These are phyloP conservation scores for Trametes gibbosa DNA, from an alignment of 768 basidiomycete species.

Conservation along the genomic window DNA sequence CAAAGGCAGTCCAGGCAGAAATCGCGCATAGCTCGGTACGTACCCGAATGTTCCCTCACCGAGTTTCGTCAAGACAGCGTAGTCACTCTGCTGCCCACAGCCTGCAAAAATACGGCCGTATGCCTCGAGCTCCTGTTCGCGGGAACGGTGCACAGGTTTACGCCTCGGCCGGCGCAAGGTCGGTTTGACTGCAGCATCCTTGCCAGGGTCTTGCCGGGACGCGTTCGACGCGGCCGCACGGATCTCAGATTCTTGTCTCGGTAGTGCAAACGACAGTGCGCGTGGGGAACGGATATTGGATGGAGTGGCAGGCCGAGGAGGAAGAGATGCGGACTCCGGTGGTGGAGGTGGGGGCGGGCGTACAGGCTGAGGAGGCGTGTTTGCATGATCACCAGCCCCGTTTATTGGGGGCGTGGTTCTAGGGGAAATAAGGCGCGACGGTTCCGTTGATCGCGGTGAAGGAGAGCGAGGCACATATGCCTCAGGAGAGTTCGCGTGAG, in stretches of 20 bases:
- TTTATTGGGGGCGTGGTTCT: constrained; percentile 14
- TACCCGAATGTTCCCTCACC: constrained; percentile 98
- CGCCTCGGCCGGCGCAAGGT: constrained; percentile 34
- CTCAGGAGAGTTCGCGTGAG: neutral
- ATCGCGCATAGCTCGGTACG: constrained; percentile 29
- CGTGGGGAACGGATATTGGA: constrained; percentile 43
- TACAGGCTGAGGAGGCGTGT: constrained; percentile 16
- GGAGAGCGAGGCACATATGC: constrained; percentile 8
- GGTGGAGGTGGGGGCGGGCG: constrained; percentile 22
- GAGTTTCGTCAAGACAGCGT: constrained; percentile 80
- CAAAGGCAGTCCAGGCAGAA: neutral
- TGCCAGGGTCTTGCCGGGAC: neutral
- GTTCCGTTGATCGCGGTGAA: constrained; percentile 1
- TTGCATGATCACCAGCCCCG: constrained; percentile 3
- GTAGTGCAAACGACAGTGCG: neutral
- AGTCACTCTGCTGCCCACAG: constrained; percentile 70
- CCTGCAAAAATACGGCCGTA: constrained; percentile 70
- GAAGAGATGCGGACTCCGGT: constrained; percentile 22
- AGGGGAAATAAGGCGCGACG: constrained; percentile 22
- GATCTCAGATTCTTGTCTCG: constrained; percentile 10
- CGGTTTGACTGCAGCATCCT: neutral
- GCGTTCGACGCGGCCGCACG: neutral
- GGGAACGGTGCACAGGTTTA: constrained; percentile 47
- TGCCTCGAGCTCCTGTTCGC: constrained; percentile 62
- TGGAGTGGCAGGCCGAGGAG: constrained; percentile 48